Evolutionary conservation across 257 asterid genomes (phyloP).

Genomic region (Forsythia viridissima): DNA sequence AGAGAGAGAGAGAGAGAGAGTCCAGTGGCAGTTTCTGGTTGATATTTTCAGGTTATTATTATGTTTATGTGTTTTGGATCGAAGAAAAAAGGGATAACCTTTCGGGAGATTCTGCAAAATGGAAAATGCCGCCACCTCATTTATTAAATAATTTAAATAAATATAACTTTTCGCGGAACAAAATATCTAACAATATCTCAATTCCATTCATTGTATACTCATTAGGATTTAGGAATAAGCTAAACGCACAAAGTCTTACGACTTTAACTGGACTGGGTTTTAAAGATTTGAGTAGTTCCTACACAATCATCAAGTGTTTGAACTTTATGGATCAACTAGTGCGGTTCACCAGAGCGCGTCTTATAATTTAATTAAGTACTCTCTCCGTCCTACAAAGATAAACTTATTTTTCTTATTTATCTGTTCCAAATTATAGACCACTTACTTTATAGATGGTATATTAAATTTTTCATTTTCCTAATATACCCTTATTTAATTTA

Average conservation of each 20-base stretch:
- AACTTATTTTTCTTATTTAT: no score
- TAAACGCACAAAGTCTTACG: not conserved
- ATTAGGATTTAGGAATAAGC: not conserved
- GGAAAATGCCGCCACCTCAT: no score
- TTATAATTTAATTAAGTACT: no score
- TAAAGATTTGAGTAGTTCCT: not conserved
- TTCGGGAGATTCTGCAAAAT: conserved; percentile 25
- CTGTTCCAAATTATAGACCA: no score
- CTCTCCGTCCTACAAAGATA: no score
- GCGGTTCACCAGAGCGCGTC: no score
- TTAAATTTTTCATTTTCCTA: no score
- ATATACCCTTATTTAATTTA: no score
- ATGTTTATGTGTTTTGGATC: not conserved
- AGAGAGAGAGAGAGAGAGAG: not conserved
- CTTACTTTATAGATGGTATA: no score
- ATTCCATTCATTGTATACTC: not conserved
- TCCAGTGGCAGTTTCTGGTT: not conserved
- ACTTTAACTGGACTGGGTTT: no score
- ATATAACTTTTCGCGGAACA: not conserved
- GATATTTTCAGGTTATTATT: conserved; percentile 29
- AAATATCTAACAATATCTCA: not conserved
- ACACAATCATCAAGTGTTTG: not conserved
- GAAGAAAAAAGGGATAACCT: conserved; percentile 24
- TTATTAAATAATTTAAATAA: no score
- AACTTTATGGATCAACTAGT: no score